Evolutionary conservation across 768 basidiomycete species (phyloP).

Genomic region (Pulveroboletus sp.): DNA sequence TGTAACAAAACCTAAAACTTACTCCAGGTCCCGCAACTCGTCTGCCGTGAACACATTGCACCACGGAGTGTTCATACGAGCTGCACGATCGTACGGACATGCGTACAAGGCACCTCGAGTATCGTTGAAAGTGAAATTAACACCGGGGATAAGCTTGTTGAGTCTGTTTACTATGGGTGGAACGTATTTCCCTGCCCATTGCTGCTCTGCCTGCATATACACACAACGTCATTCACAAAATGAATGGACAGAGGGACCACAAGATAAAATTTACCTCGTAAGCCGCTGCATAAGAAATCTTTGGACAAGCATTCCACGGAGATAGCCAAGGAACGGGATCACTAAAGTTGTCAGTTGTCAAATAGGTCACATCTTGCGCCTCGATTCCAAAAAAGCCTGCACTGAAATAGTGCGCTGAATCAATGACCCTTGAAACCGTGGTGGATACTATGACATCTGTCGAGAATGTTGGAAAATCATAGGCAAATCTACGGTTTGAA

Average conservation of each 20-base stretch:
- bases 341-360: conserved; percentile 30
- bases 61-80: conserved; percentile 35
- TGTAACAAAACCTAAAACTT: conserved; percentile 4
- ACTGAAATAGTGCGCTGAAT: conserved; percentile 39
- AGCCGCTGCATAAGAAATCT: too few relatives aligned
- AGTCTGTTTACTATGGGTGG: conserved; percentile 35
- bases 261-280: conserved; percentile 1
- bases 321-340: conserved; percentile 37
- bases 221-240: background rate
- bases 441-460: conserved; percentile 15
- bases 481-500: conserved; percentile 11
- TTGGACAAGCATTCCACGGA: conserved; percentile 35
- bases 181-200: conserved; percentile 34
- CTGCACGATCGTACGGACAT: conserved; percentile 39
- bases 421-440: conserved; percentile 26
- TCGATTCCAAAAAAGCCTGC: conserved; percentile 35
- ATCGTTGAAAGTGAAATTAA: conserved; percentile 29
- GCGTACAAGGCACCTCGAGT: conserved; percentile 39
- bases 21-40: conserved; percentile 37
- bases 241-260: background rate
- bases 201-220: conserved; percentile 5
- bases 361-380: conserved; percentile 21
- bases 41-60: conserved; percentile 33
- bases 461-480: conserved; percentile 17
- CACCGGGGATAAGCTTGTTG: conserved; percentile 31